Base-by-base conservation (phyloP, 257 asterid species). In the Solanum commersonii region DNA sequence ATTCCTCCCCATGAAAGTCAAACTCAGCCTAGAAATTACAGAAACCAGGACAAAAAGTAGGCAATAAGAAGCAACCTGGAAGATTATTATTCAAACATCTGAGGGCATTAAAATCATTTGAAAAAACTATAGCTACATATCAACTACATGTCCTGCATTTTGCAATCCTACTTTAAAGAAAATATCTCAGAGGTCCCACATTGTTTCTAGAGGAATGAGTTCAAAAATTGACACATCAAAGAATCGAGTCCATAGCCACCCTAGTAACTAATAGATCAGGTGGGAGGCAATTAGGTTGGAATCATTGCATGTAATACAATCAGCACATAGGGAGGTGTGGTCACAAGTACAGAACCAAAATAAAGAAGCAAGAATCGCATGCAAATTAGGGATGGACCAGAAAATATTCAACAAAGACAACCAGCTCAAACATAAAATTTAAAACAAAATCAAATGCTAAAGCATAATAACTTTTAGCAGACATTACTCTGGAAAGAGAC, bases 1-100 rank as follows among this genome's bases (percentile, higher is more conserved):
- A 97, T 90, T 97, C 99, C 86, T 97, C 99, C 88, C 99, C 99
- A 90, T 94, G 95, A 87, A 97, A 96, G 91, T 97, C 99, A 87
- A 97, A 96, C 70, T 97, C 99, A 59, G 98, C 99, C 99, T 96
- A 49, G 85, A 49, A 81, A 31, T 81, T 81, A 46, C 42, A 81
- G 42, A 81, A 81, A 49, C 38, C 85, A 81, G 85, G 29, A 46
- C 70, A 81, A 46, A 25, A 81, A 81, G 70, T 81, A 49, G 20
- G 63, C 68, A 81, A 29, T 49, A 81, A 49, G 85, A 81, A 81
- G 85, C 85, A 81, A 49, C 70, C 70, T 18, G 42, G 68, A 49
- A 49, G 70, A 16, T 44, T 81, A 46, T 18, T 29, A 52, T 29
- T 49, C 68, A 46, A 49, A 49, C 42, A 81, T 49, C 85, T 31